phyloP scores from a whole-genome alignment of 164 flowering plant species.

The Echeveria elegans region DNA sequence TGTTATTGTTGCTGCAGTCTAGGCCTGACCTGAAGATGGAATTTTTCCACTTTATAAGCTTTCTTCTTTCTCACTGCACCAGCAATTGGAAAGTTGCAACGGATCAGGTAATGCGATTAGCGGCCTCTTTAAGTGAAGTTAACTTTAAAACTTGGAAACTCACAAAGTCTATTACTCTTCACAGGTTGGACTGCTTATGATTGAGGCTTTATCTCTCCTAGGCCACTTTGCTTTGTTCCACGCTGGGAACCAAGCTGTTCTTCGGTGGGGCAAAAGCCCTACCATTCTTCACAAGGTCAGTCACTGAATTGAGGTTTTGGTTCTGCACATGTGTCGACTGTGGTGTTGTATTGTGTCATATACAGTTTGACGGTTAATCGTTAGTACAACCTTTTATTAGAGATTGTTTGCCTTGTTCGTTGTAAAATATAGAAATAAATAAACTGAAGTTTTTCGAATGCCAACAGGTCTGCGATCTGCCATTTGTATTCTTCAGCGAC shows the following conservation, averaged over 20 bases:
- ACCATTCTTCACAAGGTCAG: conserved; percentile 94
- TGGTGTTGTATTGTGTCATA: neutral
- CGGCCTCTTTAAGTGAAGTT: neutral
- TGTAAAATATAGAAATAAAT: neutral
- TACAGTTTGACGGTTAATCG: neutral
- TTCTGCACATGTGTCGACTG: neutral
- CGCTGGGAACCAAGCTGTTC: conserved; percentile 84
- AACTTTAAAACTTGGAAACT: neutral
- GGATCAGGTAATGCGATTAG: conserved; percentile 54
- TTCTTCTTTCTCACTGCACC: conserved; percentile 78
- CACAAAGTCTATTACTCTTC: neutral
- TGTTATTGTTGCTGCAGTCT: conserved; percentile 34
- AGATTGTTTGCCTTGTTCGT: neutral
- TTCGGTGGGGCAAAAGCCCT: conserved; percentile 91
- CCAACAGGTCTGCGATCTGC: conserved; percentile 84
- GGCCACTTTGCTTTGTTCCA: conserved; percentile 81
- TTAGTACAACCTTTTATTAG: neutral
- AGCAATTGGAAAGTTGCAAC: conserved; percentile 69
- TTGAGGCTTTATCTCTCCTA: conserved; percentile 68
- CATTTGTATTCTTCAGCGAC: conserved; percentile 87
- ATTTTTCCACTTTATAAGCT: conserved; percentile 89
- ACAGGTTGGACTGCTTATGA: conserved; percentile 74
- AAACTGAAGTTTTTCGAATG: conserved; percentile 15
- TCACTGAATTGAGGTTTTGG: neutral
- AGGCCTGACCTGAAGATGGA: conserved; percentile 93